Conservation (phyloP, 768 basidiomycete genomes). For the Coprinopsis strossmayeri region DNA sequence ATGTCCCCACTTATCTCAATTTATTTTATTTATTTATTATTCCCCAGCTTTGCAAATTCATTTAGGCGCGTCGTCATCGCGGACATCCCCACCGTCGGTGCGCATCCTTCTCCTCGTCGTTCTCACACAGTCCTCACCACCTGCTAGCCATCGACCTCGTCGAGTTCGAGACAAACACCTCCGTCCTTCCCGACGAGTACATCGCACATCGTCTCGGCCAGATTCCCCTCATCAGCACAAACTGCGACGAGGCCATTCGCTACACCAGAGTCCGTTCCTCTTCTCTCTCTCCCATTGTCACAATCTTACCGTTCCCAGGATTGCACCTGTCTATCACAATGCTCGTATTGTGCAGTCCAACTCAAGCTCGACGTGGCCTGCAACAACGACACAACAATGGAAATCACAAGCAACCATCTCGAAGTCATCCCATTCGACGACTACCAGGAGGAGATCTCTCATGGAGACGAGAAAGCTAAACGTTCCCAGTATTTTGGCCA, state of each 20-base stretch:
- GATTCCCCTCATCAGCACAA: constrained; percentile 82
- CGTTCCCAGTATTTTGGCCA: constrained; percentile 70
- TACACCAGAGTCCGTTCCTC: constrained; percentile 55
- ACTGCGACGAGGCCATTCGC: constrained; percentile 84
- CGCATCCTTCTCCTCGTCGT: constrained; percentile 22
- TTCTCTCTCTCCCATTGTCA: constrained; percentile 1
- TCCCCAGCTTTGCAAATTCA: constrained; percentile 83
- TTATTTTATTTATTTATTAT: constrained; percentile 3
- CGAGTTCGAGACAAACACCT: constrained; percentile 84
- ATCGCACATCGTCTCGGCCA: constrained; percentile 94
- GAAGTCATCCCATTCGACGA: constrained; percentile 46
- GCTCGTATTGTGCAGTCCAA: constrained; percentile 80
- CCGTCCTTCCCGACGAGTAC: constrained; percentile 94
- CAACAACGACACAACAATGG: constrained; percentile 66
- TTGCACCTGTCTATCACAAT: constrained; percentile 82
- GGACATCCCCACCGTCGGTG: constrained; percentile 93
- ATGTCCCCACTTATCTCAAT: constrained; percentile 24
- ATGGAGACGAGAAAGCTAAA: constrained; percentile 70
- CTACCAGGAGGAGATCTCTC: constrained; percentile 27
- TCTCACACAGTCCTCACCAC: constrained; percentile 7
- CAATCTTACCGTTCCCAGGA: constrained; percentile 48
- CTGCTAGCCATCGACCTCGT: constrained; percentile 90
- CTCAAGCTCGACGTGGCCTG: constrained; percentile 76
- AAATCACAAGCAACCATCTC: constrained; percentile 82
- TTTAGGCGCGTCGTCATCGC: constrained; percentile 92